Evolutionary conservation across 495 filamentous ascomycete species (phyloP).

Genomic region (Melanomma pulvis-pyrius): DNA sequence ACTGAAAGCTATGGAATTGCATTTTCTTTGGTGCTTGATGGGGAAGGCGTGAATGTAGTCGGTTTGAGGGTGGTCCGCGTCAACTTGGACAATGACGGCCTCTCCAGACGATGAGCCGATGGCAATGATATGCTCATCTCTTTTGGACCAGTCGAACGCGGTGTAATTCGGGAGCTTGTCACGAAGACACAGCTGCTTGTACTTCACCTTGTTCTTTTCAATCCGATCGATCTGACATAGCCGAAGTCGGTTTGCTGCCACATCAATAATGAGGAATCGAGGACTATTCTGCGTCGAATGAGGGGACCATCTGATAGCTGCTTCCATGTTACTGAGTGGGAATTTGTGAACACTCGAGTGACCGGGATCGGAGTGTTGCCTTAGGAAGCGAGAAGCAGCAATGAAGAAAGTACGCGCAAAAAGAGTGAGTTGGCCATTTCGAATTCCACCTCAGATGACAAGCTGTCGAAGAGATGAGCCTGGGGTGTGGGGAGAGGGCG

Average conservation of each 20-base stretch:
- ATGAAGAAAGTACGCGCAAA: neutral
- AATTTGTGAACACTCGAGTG: neutral
- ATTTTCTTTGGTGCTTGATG: slow-evolving; percentile 82
- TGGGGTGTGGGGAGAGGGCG: neutral
- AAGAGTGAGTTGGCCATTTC: neutral
- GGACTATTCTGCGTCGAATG: slow-evolving; percentile 64
- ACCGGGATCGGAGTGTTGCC: neutral
- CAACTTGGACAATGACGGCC: slow-evolving; percentile 77
- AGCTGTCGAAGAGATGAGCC: neutral
- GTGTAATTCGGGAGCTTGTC: slow-evolving; percentile 82
- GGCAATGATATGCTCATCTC: slow-evolving; percentile 74
- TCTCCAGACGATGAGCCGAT: slow-evolving; percentile 85
- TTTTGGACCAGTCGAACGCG: slow-evolving; percentile 94
- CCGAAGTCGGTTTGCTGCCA: slow-evolving; percentile 75
- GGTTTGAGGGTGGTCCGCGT: slow-evolving; percentile 61
- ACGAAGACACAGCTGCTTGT: slow-evolving; percentile 69
- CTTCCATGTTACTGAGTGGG: slow-evolving; percentile 56
- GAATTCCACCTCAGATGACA: neutral
- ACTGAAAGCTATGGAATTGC: slow-evolving; percentile 90
- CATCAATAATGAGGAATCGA: slow-evolving; percentile 82
- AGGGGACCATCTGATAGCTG: slow-evolving; percentile 86
- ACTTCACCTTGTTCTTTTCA: slow-evolving; percentile 60
- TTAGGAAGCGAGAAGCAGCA: neutral
- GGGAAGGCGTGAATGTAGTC: slow-evolving; percentile 65
- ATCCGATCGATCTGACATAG: slow-evolving; percentile 72